Evolutionary conservation across 192 early-diverging fungal species (phyloP), one percentile per base, ranked within the genome.

Genomic region (Kickxella alabastrina): DNA sequence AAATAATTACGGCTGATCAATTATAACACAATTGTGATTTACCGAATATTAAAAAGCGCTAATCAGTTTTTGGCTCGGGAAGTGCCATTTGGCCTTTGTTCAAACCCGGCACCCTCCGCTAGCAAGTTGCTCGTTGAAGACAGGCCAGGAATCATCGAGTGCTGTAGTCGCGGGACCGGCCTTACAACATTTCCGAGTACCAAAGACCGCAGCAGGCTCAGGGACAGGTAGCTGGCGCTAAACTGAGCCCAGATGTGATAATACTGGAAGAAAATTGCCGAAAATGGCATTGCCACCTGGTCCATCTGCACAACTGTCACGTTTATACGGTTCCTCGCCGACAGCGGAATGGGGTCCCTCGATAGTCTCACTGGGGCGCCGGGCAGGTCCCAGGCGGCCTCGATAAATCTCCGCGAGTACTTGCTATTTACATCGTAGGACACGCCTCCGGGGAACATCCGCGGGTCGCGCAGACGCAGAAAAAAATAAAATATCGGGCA

Each of bases 401-500:
- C 72, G 23, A 75, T 65, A 38, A 75, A 75, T 26, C 71, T 38
- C 6, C 52, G 41, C 14, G 56, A 56, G 17, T 23, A 23, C 27
- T 21, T 38, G 40, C 52, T 54, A 29, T 55, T 59, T 15, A 67
- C 49, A 34, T 54, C 41, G 44, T 75, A 75, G n/a, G 62, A 64
- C 26, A 82, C 48, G 23, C 78, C 83, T 81, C 90, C 91, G 25
- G 96, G 93, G 28, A 99, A 68, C 52, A 92, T 75, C 27, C 74
- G 82, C 7, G 92, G 89, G 58, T 97, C 91, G 50, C 92, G 90
- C 24, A 95, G 39, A 21, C 93, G 78, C 26, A 94, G 55, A 79
- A 93, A 82, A n/a, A 96, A 76, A 23, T 92, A 92, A 79, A 97
- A 96, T 10, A 96, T 68, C 12, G 96, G 96, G 59, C 95, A 97